Evolutionary conservation across 2,329 filamentous ascomycete species (phyloP).

Genomic region (Shiraia sp.): DNA sequence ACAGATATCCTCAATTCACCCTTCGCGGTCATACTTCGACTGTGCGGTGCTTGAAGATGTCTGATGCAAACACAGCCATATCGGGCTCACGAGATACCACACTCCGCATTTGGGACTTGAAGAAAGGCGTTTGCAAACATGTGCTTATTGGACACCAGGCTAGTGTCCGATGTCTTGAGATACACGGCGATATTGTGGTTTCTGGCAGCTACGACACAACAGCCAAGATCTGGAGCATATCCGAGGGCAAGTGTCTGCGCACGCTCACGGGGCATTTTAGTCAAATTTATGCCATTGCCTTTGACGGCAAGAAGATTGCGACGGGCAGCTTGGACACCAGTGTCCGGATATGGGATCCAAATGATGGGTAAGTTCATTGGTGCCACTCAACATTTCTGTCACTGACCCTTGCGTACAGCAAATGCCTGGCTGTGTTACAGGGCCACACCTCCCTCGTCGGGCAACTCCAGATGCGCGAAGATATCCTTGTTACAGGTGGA

Average conservation of each 20-base stretch:
- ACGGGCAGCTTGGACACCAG: conserved; percentile 97
- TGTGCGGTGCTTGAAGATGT: conserved; percentile 97
- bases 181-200: conserved; percentile 95
- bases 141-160: conserved; percentile 94
- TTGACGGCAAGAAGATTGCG: conserved; percentile 89
- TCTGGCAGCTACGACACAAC: conserved; percentile 98
- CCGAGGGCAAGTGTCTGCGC: conserved; percentile 87
- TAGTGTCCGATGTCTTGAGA: conserved; percentile 91
- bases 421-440: conserved; percentile 88
- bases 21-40: conserved; percentile 95
- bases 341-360: conserved; percentile 94
- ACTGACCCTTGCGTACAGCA: conserved; percentile 40
- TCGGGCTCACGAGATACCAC: conserved; percentile 96
- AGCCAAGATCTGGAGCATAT: conserved; percentile 96
- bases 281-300: conserved; percentile 98
- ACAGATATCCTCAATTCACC: conserved; percentile 52
- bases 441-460: conserved; percentile 96
- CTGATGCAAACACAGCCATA: conserved; percentile 88
- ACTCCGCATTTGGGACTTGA: conserved; percentile 91
- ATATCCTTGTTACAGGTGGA: conserved; percentile 93
- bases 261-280: conserved; percentile 95
- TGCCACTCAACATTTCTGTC: conserved; percentile 12
- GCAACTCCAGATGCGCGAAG: conserved; percentile 91
- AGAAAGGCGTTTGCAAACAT: conserved; percentile 83
- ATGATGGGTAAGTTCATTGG: conserved; percentile 68